Evolutionary conservation across 2,329 filamentous ascomycete genomes (phyloP).

Genomic region (Sporothrix pseudoabietina): DNA sequence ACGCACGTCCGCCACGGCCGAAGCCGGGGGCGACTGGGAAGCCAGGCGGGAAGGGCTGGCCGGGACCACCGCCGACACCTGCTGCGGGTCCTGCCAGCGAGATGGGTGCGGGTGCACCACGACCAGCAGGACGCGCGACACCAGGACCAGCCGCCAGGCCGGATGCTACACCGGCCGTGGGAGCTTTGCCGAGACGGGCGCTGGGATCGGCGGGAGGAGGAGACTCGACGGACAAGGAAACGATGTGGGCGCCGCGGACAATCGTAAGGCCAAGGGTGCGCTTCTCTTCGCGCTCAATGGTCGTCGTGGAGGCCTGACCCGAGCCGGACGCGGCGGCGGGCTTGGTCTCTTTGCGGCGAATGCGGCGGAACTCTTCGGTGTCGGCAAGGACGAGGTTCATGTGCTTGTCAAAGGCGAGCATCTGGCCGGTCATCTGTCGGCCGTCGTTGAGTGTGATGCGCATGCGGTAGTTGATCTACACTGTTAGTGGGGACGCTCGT

Average conservation of each 20-base stretch:
- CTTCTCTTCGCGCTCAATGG: conserved; percentile 92
- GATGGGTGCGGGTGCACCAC: conserved; percentile 70
- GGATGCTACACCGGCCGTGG: conserved; percentile 67
- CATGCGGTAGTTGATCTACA: conserved; percentile 99
- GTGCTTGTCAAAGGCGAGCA: conserved; percentile 99
- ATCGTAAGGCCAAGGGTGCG: conserved; percentile 94
- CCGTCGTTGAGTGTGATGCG: conserved; percentile 93
- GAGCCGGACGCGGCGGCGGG: conserved; percentile 60
- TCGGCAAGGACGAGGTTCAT: conserved; percentile 99
- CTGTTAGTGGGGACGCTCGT: conserved; percentile 37
- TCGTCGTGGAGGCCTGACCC: conserved; percentile 58
- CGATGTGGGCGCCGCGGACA: conserved; percentile 89
- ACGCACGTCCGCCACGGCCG: conserved; percentile 59
- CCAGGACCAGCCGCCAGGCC: conserved; percentile 82
- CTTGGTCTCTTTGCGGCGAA: conserved; percentile 82
- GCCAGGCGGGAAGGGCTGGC: conserved; percentile 61
- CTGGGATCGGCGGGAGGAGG: conserved; percentile 93
- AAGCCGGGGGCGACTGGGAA: conserved; percentile 57
- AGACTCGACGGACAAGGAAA: conserved; percentile 92
- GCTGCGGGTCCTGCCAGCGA: conserved; percentile 85
- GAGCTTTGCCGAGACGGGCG: conserved; percentile 78
- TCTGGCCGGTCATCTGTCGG: conserved; percentile 94
- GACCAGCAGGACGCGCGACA: conserved; percentile 85
- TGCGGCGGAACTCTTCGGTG: conserved; percentile 94
- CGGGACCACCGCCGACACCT: conserved; percentile 69